phyloP scores from a whole-genome alignment of 177 flowering plant genomes.

The Telopea speciosissima region DNA sequence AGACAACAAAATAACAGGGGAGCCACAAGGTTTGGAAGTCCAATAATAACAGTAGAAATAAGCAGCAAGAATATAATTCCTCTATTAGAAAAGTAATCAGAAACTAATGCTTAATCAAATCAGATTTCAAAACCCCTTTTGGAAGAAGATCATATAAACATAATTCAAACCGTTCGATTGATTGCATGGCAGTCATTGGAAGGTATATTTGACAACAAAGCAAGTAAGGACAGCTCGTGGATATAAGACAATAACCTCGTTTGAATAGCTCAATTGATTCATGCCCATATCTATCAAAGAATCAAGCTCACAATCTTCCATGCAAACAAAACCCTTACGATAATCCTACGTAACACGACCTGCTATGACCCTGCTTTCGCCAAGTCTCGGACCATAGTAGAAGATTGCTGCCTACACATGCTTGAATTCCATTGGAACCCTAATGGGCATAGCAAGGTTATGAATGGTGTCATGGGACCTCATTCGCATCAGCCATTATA shows the following conservation, averaged over 20 bases:
- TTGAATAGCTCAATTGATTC: neutral
- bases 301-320: conserved; percentile 4
- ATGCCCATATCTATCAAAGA: neutral
- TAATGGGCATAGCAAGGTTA: neutral
- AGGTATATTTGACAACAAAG: conserved; percentile 4
- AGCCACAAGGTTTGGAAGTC: too few relatives aligned
- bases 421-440: neutral
- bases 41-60: too few relatives aligned
- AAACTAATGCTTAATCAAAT: too few relatives aligned
- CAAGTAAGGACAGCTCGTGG: conserved; percentile 4
- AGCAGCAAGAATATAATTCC: too few relatives aligned
- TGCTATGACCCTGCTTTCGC: conserved; percentile 4
- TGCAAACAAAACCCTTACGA: neutral
- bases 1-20: too few relatives aligned
- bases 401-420: neutral
- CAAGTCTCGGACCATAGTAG: too few relatives aligned
- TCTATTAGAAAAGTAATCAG: too few relatives aligned
- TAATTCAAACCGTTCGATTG: too few relatives aligned
- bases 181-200: neutral
- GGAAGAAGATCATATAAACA: too few relatives aligned
- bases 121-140: too few relatives aligned
- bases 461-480: conserved; percentile 3
- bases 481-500: conserved; percentile 9
- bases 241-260: conserved; percentile 3
- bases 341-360: conserved; percentile 2